Conservation (phyloP, 768 basidiomycete genomes). For the Clathrus columnatus region DNA sequence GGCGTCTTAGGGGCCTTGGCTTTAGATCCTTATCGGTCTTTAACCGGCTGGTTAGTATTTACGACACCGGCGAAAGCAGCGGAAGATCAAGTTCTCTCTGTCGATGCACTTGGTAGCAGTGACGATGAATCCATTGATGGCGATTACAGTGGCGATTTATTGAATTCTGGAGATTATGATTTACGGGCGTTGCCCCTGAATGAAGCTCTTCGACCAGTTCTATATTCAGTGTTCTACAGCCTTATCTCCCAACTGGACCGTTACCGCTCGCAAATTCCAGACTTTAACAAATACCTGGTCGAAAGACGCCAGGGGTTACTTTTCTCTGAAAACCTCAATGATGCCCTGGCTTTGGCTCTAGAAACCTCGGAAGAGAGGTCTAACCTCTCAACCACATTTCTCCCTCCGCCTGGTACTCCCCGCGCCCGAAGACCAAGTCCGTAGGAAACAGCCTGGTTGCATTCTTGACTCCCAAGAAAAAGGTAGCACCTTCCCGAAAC, state of each 20-base stretch:
- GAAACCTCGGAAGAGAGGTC: conserved; percentile 42
- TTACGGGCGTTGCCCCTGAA: conserved; percentile 64
- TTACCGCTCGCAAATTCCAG: conserved; percentile 63
- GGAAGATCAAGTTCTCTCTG: conserved; percentile 16
- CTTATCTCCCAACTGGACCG: conserved; percentile 75
- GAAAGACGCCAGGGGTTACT: conserved; percentile 85
- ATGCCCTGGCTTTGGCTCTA: conserved; percentile 70
- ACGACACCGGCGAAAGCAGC: conserved; percentile 22
- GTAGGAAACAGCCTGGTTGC: conserved; percentile 53
- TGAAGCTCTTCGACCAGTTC: conserved; percentile 63
- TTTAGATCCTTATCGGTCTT: conserved; percentile 74
- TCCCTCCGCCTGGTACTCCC: conserved; percentile 18
- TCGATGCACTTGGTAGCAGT: conserved; percentile 38
- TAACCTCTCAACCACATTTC: conserved; percentile 22
- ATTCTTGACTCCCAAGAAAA: conserved; percentile 73
- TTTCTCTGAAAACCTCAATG: conserved; percentile 86
- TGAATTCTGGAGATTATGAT: conserved; percentile 39
- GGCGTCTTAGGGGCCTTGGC: conserved; percentile 74
- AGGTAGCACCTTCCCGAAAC: conserved; percentile 29
- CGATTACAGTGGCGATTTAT: conserved; percentile 48
- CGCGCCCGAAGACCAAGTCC: conserved; percentile 37
- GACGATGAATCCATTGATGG: conserved; percentile 82
- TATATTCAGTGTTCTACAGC: conserved; percentile 73
- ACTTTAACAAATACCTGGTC: conserved; percentile 76
- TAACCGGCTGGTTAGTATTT: conserved; percentile 86